These are phyloP conservation scores for Polygonum aviculare DNA, from an alignment of 148 eudicot genomes.

Conservation along the genomic window DNA sequence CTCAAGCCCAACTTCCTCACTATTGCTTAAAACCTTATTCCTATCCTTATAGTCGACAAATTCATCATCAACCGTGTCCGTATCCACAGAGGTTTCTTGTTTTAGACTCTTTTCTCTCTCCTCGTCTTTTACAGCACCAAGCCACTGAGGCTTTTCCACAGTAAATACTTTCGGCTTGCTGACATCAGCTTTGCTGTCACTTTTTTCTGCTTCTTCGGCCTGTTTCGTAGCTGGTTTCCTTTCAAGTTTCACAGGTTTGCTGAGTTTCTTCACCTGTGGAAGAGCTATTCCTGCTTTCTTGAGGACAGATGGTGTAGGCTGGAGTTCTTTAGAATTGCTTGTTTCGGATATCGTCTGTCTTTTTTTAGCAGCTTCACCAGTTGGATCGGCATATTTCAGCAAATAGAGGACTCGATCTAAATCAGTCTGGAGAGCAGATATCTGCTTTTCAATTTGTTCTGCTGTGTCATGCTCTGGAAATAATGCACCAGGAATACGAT, in stretches of 20 bases:
- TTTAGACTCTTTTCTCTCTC: conserved; percentile 36
- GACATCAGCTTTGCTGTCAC: conserved; percentile 25
- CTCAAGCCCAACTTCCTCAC: conserved; percentile 38
- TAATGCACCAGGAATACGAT: conserved; percentile 14
- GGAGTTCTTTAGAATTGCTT: conserved; percentile 19
- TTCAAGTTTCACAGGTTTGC: conserved; percentile 21
- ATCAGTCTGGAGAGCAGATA: conserved; percentile 65
- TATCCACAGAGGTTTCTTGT: conserved; percentile 25
- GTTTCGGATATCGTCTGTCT: conserved; percentile 37
- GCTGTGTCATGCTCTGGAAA: conserved; percentile 58
- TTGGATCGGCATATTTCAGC: conserved; percentile 88
- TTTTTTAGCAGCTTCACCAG: conserved; percentile 75
- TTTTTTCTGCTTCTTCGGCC: conserved; percentile 2
- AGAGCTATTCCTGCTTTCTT: conserved; percentile 24
- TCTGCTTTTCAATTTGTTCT: conserved; percentile 53
- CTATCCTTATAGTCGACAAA: conserved; percentile 93
- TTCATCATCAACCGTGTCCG: conserved; percentile 34
- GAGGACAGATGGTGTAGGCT: conserved; percentile 18
- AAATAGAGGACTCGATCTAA: conserved; percentile 76
- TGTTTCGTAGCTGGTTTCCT: conserved; percentile 23
- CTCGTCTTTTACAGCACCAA: conserved; percentile 66
- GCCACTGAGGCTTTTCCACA: conserved; percentile 87
- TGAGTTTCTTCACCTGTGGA: conserved; percentile 18
- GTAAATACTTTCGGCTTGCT: conserved; percentile 37
- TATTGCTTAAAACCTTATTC: conserved; percentile 31